Evolutionary conservation across 2,329 filamentous ascomycete species (phyloP), one percentile per base, ranked within the genome.

Genomic region (Penicillium italicum): DNA sequence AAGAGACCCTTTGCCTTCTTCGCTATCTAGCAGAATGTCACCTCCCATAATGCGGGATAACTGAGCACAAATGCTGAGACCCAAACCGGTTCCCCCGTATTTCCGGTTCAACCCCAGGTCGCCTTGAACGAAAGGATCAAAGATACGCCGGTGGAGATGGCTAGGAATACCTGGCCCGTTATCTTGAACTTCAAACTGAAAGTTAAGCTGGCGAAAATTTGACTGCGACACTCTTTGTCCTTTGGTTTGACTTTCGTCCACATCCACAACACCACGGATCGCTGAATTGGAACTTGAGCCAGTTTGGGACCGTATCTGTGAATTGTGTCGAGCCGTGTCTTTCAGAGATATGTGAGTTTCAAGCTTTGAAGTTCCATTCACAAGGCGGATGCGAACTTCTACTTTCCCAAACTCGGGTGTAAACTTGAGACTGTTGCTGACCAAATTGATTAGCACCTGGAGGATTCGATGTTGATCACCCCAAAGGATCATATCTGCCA

Each of bases 121-220:
- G n/a, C 89, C 92, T 72, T 97, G 92, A 0, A 96, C 89, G 68
- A 97, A 97, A 0, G 92, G 92, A 71, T 96, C 92, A 69, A 97
- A 97, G 10, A 97, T 90, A 62, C 87, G 87, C 54, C 89, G 80
- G 64, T 91, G 90, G 72, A 95, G 83, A 60, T 87, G 77, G 7
- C 86, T 82, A 0, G 90, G 85, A 53, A 96, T 96, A 28, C 92
- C 92, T 0, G 91, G 91, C 0, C 92, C 92, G 0, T 87, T 93
- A 63, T 97, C 92, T 68, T 91, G 82, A 0, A 96, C 90, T 69
- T 95, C 89, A 58, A 96, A 96, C 67, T 95, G 89, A 64, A 96
- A 96, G 10, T 85, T 69, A 51, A 89, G 83, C n/a, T 83, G 82
- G 68, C 82, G 86, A 12, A 87, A 83, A 55, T 81, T 80, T 0